These are phyloP conservation scores for Eucalyptus pauciflora DNA, from an alignment of 345 rosid genomes.

Conservation along the genomic window DNA sequence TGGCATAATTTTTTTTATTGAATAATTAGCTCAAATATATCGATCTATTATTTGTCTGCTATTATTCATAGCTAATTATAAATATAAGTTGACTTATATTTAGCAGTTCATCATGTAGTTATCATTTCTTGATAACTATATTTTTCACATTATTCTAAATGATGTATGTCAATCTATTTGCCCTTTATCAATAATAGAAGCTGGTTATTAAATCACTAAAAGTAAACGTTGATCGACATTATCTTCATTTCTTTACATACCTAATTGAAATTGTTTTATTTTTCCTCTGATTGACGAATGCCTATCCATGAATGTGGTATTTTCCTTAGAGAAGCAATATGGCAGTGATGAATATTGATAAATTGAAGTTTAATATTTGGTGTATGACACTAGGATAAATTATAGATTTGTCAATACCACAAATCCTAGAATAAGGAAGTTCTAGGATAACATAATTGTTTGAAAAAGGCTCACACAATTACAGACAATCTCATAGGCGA, in stretches of 20 bases:
- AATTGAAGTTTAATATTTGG: neutral
- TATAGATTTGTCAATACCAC: neutral
- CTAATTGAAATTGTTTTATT: too few species aligned
- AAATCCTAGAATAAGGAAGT: neutral
- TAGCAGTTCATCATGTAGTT: neutral
- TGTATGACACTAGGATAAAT: neutral
- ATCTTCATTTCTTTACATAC: neutral
- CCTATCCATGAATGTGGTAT: neutral
- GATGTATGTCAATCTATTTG: too few species aligned
- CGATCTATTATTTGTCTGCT: rapidly evolving
- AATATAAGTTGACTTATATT: neutral
- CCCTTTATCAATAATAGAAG: neutral
- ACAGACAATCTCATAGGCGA: neutral
- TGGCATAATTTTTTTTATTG: neutral
- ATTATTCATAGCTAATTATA: neutral
- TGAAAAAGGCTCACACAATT: neutral
- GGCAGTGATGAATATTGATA: neutral
- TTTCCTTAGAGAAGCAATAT: neutral
- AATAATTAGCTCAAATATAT: neutral
- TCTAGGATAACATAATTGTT: neutral
- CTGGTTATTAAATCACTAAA: neutral
- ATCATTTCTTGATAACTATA: neutral
- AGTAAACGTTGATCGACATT: neutral
- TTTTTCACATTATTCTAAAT: too few species aligned
- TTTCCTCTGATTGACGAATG: neutral